These are phyloP conservation scores for Blastobotrys americana DNA, from an alignment of 805 yeast species.

Conservation along the genomic window DNA sequence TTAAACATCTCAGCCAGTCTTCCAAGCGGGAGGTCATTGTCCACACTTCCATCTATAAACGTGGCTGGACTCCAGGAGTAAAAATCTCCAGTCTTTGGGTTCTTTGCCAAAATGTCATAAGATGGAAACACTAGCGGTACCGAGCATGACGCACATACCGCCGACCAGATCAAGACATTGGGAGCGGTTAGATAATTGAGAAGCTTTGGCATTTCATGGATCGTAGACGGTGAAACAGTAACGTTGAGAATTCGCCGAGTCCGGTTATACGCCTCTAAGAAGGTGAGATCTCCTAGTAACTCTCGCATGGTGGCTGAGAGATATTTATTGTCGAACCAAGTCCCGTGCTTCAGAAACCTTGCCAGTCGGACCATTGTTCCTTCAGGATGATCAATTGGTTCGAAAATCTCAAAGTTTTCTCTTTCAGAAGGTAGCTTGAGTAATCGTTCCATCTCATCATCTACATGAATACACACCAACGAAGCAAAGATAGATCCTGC, in stretches of 20 bases:
- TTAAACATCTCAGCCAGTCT: conserved; percentile 93
- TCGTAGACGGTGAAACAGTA: conserved; percentile 86
- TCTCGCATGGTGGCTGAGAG: conserved; percentile 66
- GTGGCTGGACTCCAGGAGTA: conserved; percentile 79
- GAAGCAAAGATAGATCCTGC: conserved; percentile 96
- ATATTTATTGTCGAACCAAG: conserved; percentile 75
- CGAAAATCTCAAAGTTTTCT: conserved; percentile 52
- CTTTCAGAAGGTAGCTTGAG: conserved; percentile 38
- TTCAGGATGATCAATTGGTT: conserved; percentile 46
- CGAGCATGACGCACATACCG: conserved; percentile 89
- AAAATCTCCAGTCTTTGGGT: conserved; percentile 59
- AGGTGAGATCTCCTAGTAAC: conserved; percentile 83
- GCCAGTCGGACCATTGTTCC: conserved; percentile 46
- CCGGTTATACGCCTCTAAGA: conserved; percentile 88
- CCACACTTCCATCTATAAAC: conserved; percentile 94
- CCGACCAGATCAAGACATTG: conserved; percentile 83
- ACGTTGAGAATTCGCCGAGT: conserved; percentile 90
- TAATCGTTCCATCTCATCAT: conserved; percentile 52
- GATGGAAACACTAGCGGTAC: conserved; percentile 89
- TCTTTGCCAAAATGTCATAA: conserved; percentile 76
- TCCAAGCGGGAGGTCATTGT: conserved; percentile 85
- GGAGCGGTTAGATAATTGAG: conserved; percentile 92
- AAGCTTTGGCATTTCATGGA: conserved; percentile 84
- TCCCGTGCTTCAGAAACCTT: conserved; percentile 72
- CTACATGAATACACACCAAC: conserved; percentile 71